Conservation (phyloP, 371 early-diverging fungal genomes). For the Fennellomyces sp. region DNA sequence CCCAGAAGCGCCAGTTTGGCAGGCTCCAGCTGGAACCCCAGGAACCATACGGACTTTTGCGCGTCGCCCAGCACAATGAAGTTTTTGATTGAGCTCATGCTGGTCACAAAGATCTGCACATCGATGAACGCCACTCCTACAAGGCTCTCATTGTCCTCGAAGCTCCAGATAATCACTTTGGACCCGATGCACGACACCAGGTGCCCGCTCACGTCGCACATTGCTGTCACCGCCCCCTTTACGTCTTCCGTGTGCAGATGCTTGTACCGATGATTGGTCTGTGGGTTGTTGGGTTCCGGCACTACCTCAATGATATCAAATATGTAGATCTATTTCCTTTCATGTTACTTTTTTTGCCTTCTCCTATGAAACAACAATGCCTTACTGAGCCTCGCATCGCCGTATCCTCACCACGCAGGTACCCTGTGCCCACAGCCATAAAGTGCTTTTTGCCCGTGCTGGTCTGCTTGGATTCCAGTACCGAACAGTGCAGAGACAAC, state of each 20-base stretch:
- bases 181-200: slow-evolving; percentile 90
- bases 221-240: slow-evolving; percentile 93
- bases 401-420: slow-evolving; percentile 92
- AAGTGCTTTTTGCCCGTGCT: slow-evolving; percentile 85
- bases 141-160: slow-evolving; percentile 88
- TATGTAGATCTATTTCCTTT: slow-evolving; percentile 69
- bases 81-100: slow-evolving; percentile 85
- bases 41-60: slow-evolving; percentile 90
- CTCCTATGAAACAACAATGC: not conserved
- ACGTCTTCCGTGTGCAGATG: slow-evolving; percentile 84
- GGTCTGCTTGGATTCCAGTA: slow-evolving; percentile 88
- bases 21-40: slow-evolving; percentile 97
- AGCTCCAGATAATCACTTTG: slow-evolving; percentile 88
- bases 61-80: slow-evolving; percentile 94
- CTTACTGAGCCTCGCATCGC: slow-evolving; percentile 86
- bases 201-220: slow-evolving; percentile 88
- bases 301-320: slow-evolving; percentile 98
- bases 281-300: slow-evolving; percentile 94
- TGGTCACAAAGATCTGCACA: slow-evolving; percentile 89
- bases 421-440: slow-evolving; percentile 91
- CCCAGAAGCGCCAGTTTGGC: slow-evolving; percentile 88
- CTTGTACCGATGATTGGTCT: slow-evolving; percentile 94
- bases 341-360: not conserved
- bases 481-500: slow-evolving; percentile 76
- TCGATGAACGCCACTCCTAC: slow-evolving; percentile 97